A percentile compares a stretch with the other conserved stretches of the same genome.
These are phyloP conservation scores for Beauveria sp. DNA, from an alignment of 2,329 filamentous ascomycete species.

Conservation along the genomic window DNA sequence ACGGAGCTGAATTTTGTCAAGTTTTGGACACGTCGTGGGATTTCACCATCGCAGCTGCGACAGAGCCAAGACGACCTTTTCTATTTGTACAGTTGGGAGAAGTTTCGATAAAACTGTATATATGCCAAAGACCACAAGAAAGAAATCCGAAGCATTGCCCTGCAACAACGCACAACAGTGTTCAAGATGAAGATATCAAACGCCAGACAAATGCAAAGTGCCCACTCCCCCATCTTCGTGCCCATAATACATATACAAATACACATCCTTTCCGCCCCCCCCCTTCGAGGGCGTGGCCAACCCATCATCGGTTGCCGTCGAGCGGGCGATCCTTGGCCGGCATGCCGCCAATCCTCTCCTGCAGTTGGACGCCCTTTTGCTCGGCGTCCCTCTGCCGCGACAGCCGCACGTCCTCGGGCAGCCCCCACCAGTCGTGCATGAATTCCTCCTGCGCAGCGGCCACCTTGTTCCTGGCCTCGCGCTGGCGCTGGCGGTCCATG, in stretches of 20 bases:
- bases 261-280: neutral
- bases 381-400: conserved; percentile 43
- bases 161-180: neutral
- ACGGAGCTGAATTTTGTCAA: conserved; percentile 24
- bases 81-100: conserved; percentile 5
- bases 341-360: conserved; percentile 50
- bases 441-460: conserved; percentile 58
- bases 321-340: conserved; percentile 30
- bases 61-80: neutral
- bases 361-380: conserved; percentile 32
- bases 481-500: conserved; percentile 59
- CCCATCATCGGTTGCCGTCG: conserved; percentile 14
- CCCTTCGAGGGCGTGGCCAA: neutral
- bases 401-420: conserved; percentile 49
- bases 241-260: conserved; percentile 10
- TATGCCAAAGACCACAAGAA: neutral
- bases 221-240: neutral
- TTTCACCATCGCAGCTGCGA: neutral
- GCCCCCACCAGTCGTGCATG: conserved; percentile 59
- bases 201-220: conserved; percentile 11
- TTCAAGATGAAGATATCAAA: neutral
- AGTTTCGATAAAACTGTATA: neutral
- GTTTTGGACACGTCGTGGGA: neutral
- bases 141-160: neutral
- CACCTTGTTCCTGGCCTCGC: conserved; percentile 54